Conservation (phyloP, 495 filamentous ascomycete species). For the Aspergillus campestris region DNA sequence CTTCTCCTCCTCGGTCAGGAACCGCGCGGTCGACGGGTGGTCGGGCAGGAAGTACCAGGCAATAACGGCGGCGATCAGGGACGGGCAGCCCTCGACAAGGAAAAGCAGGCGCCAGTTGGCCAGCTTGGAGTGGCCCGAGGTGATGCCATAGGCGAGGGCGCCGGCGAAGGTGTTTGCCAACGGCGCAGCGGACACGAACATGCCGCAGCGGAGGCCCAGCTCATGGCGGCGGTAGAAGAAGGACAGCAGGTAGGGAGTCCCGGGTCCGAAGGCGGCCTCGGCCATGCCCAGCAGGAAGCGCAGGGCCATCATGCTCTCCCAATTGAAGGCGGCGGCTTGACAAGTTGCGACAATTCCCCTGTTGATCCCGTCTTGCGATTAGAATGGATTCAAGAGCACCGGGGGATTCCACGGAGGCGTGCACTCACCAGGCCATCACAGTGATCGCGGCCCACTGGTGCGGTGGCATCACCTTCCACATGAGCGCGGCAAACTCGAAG, state of each 20-base stretch:
- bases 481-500: constrained; percentile 61
- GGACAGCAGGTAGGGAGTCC: constrained; percentile 63
- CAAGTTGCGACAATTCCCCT: constrained; percentile 52
- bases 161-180: constrained; percentile 79
- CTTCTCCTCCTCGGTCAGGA: constrained; percentile 64
- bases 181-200: constrained; percentile 72
- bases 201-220: constrained; percentile 64
- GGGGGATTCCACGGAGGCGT: not conserved
- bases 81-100: constrained; percentile 74
- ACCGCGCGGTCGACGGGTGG: constrained; percentile 56
- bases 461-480: constrained; percentile 63
- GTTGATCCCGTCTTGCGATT: not conserved
- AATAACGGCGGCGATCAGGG: constrained; percentile 53
- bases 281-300: constrained; percentile 60
- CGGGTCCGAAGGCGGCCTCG: constrained; percentile 61
- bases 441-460: constrained; percentile 43
- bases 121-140: constrained; percentile 54
- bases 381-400: not conserved
- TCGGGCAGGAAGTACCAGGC: constrained; percentile 68
- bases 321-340: constrained; percentile 53
- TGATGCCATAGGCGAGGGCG: constrained; percentile 77
- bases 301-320: constrained; percentile 55
- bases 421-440: constrained; percentile 39
- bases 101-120: constrained; percentile 77
- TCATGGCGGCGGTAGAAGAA: constrained; percentile 82